Conservation (phyloP, 208 protist species). For the Wallacemonas collosoma region DNA sequence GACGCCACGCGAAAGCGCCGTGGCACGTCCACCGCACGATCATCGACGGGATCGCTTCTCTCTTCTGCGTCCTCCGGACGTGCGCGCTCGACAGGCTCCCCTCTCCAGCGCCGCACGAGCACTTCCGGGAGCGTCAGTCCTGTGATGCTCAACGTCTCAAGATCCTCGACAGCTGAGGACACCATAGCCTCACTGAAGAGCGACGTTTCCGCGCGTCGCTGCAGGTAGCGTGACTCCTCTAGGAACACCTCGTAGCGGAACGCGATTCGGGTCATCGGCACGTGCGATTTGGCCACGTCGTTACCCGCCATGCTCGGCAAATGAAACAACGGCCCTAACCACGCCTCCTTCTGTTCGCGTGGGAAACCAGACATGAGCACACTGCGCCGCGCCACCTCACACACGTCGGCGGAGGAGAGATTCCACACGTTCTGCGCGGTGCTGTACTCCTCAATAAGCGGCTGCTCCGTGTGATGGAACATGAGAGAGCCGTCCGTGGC, state of each 20-base stretch:
- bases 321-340: conserved; percentile 72
- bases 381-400: conserved; percentile 84
- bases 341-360: conserved; percentile 52
- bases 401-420: conserved; percentile 79
- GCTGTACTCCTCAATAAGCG: conserved; percentile 91
- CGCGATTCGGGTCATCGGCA: conserved; percentile 93
- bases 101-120: conserved; percentile 13
- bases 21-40: no score
- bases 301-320: conserved; percentile 81
- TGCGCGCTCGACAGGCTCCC: neutral
- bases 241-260: conserved; percentile 94
- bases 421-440: conserved; percentile 85
- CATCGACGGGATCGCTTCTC: no score
- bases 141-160: conserved; percentile 48
- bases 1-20: neutral
- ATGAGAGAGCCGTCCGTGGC: conserved; percentile 93
- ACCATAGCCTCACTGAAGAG: conserved; percentile 39
- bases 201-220: conserved; percentile 46
- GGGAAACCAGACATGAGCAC: conserved; percentile 83
- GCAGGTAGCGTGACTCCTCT: conserved; percentile 82
- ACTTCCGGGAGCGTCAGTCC: conserved; percentile 24
- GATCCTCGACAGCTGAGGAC: conserved; percentile 51
- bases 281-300: conserved; percentile 89
- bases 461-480: conserved; percentile 97
- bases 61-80: no score